Percentiles rank a stretch among this genome's conserved stretches.
phyloP scores from a whole-genome alignment of 225 moss, liverwort and hornwort species.

The Polytrichum commune region DNA sequence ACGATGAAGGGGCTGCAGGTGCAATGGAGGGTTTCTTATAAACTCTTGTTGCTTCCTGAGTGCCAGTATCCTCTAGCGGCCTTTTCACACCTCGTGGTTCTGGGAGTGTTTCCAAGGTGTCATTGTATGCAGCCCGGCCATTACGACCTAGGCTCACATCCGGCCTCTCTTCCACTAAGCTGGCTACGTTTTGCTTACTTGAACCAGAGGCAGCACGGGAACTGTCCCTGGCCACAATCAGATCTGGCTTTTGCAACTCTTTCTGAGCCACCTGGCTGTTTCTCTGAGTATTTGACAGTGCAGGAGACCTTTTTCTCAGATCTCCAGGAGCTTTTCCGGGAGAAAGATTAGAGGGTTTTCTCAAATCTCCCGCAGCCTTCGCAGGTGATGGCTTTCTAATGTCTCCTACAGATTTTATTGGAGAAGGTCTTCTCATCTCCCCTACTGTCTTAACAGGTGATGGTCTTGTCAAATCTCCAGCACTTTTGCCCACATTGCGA shows the following conservation, averaged over 20 bases:
- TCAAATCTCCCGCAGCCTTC: slow-evolving; percentile 36
- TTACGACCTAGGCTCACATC: slow-evolving; percentile 48
- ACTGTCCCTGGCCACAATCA: slow-evolving; percentile 42
- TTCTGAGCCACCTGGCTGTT: slow-evolving; percentile 40
- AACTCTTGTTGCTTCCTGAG: slow-evolving; percentile 48
- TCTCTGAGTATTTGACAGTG: slow-evolving; percentile 32
- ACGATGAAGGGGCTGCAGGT: slow-evolving; percentile 40
- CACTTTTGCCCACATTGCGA: slow-evolving; percentile 27
- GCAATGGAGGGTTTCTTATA: slow-evolving; percentile 62
- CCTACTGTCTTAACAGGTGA: slow-evolving; percentile 45
- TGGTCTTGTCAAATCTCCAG: slow-evolving; percentile 49
- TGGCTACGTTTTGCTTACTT: slow-evolving; percentile 25
- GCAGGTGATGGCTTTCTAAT: slow-evolving; percentile 51
- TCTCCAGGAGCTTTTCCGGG: slow-evolving; percentile 42
- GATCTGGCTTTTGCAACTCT: slow-evolving; percentile 55
- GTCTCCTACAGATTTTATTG: slow-evolving; percentile 39
- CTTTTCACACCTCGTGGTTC: slow-evolving; percentile 75
- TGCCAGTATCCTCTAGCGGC: slow-evolving; percentile 52
- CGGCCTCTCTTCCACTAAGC: slow-evolving; percentile 47
- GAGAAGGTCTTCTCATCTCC: slow-evolving; percentile 49
- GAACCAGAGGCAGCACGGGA: slow-evolving; percentile 28
- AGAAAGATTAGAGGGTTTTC: slow-evolving; percentile 52
- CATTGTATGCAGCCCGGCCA: slow-evolving; percentile 30
- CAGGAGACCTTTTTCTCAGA: slow-evolving; percentile 47
- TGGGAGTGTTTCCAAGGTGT: slow-evolving; percentile 50